These are phyloP conservation scores for Xanthoconium stramineum DNA, from an alignment of 768 basidiomycete species.

Conservation along the genomic window DNA sequence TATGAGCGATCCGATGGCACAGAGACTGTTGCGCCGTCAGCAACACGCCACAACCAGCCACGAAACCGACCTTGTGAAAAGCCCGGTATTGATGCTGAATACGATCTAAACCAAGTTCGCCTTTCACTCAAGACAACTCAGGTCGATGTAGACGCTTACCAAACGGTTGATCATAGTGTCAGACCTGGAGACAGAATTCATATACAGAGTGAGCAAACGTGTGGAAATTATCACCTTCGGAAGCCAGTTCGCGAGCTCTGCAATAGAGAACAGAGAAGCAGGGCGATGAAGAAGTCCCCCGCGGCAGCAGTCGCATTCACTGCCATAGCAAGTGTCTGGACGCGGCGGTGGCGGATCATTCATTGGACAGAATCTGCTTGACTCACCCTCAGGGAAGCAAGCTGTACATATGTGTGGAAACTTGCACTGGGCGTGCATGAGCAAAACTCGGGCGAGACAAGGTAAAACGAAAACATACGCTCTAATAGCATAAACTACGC, in stretches of 20 bases:
- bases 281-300: constrained; percentile 49
- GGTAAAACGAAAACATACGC: constrained; percentile 28
- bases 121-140: background rate
- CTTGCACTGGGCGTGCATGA: constrained; percentile 24
- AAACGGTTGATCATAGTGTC: constrained; percentile 51
- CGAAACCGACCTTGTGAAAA: constrained; percentile 29
- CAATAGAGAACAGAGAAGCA: constrained; percentile 44
- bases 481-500: constrained; percentile 33
- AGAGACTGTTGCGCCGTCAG: constrained; percentile 33
- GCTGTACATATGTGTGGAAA: constrained; percentile 38
- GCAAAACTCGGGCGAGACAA: background rate
- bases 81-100: constrained; percentile 47
- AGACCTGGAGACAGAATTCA: constrained; percentile 23
- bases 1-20: constrained; percentile 53
- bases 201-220: background rate
- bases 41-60: background rate
- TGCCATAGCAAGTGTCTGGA: constrained; percentile 40
- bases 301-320: constrained; percentile 50
- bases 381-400: constrained; percentile 38
- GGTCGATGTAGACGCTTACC: constrained; percentile 7
- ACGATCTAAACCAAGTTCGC: constrained; percentile 34
- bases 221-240: constrained; percentile 28
- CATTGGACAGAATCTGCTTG: background rate
- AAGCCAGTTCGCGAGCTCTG: constrained; percentile 51
- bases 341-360: background rate